Percentiles rank a stretch among this genome's conserved stretches.
These are phyloP conservation scores for Mycena vitilis DNA, from an alignment of 768 basidiomycete species.

Conservation along the genomic window DNA sequence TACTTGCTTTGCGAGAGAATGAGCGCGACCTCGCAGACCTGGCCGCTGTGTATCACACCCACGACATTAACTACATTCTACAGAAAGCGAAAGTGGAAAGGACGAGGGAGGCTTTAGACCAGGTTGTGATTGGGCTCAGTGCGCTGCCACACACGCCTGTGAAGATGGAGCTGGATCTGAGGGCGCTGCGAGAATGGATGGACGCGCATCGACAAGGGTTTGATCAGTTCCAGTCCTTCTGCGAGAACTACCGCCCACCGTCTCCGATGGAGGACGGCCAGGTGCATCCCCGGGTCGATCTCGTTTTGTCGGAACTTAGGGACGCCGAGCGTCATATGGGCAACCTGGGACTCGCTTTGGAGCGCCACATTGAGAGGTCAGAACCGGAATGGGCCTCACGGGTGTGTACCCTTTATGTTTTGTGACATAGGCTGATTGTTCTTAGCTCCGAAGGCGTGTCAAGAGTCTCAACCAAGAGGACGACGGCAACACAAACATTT, in stretches of 20 bases:
- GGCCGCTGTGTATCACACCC: neutral
- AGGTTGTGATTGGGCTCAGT: neutral
- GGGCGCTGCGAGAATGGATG: conserved; percentile 19
- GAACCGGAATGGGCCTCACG: neutral
- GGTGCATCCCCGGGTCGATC: conserved; percentile 26
- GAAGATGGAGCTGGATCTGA: neutral
- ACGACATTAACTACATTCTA: conserved; percentile 12
- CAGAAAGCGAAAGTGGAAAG: conserved; percentile 6
- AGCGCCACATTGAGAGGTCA: neutral
- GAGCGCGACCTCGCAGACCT: conserved; percentile 10
- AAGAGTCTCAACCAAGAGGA: neutral
- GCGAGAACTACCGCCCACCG: conserved; percentile 16
- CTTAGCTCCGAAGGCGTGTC: conserved; percentile 4
- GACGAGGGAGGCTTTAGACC: neutral
- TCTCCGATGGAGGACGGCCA: conserved; percentile 30
- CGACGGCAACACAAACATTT: neutral
- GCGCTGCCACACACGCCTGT: conserved; percentile 22
- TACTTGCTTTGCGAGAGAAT: conserved; percentile 14
- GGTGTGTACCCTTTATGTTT: neutral
- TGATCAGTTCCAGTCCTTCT: conserved; percentile 14
- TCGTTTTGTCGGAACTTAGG: neutral
- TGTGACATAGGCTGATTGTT: neutral
- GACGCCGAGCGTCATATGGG: neutral
- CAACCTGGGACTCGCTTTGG: neutral
- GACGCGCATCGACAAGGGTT: conserved; percentile 14